A percentile compares a stretch with the other conserved stretches of the same genome.
Conservation (phyloP, 208 protist genomes). For the Leishmania braziliensis region DNA sequence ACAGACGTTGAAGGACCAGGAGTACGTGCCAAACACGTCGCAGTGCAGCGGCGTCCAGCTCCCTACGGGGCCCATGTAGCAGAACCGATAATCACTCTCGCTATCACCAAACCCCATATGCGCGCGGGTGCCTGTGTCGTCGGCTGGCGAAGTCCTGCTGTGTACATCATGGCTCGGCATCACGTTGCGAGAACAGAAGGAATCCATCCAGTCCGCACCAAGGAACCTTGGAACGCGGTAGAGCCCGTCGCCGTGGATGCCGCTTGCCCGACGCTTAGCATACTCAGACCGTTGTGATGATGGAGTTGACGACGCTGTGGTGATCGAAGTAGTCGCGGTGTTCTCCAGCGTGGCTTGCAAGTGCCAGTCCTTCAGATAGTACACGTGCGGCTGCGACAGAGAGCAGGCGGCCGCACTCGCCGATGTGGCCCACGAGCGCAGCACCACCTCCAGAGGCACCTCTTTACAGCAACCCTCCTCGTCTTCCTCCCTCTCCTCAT, state of each 20-base stretch:
- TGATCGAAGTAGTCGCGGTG: neutral
- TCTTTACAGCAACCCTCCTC: slow-evolving; percentile 17
- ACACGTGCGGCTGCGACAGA: neutral
- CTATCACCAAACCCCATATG: slow-evolving; percentile 59
- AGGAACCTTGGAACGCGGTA: slow-evolving; percentile 78
- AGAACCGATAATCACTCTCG: slow-evolving; percentile 81
- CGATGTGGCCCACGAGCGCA: slow-evolving; percentile 20
- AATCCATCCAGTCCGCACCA: slow-evolving; percentile 81
- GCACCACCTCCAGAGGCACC: slow-evolving; percentile 10
- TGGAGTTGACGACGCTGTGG: neutral
- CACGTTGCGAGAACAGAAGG: slow-evolving; percentile 39
- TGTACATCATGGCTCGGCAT: neutral
- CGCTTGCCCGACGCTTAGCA: slow-evolving; percentile 3
- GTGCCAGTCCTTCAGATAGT: slow-evolving; percentile 88
- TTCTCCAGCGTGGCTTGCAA: slow-evolving; percentile 54
- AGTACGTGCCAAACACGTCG: slow-evolving; percentile 90
- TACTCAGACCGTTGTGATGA: neutral
- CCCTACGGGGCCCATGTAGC: slow-evolving; percentile 69
- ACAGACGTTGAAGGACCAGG: slow-evolving; percentile 88
- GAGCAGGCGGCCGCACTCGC: neutral
- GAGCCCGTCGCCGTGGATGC: slow-evolving; percentile 39
- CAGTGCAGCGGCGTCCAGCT: slow-evolving; percentile 82
- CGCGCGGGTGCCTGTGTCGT: neutral
- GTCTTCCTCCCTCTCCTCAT: neutral
- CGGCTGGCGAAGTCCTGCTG: neutral